phyloP scores from a whole-genome alignment of 2,329 filamentous ascomycete species.

The Albophoma yamanashiensis region DNA sequence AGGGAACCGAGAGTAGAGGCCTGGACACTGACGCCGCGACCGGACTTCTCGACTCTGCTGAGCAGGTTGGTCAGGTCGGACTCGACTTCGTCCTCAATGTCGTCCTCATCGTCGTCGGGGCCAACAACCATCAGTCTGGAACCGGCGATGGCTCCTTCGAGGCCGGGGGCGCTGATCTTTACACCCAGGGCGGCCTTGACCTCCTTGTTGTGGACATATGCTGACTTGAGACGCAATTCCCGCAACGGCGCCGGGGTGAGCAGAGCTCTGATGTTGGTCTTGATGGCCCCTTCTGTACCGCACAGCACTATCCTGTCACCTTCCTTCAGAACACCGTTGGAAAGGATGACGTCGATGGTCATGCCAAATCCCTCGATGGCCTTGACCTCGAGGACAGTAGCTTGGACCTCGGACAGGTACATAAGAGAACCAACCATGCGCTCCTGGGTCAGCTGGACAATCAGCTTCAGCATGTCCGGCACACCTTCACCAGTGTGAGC shows the following conservation, averaged over 20 bases:
- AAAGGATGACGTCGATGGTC: constrained; percentile 94
- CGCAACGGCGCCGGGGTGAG: constrained; percentile 88
- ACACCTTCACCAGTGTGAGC: constrained; percentile 99
- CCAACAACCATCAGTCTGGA: constrained; percentile 91
- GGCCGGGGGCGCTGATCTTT: constrained; percentile 93
- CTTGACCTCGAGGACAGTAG: constrained; percentile 97
- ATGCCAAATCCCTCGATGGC: constrained; percentile 98
- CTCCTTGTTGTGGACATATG: constrained; percentile 98
- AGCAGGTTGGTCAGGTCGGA: constrained; percentile 85
- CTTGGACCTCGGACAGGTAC: constrained; percentile 97
- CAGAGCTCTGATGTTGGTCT: constrained; percentile 88
- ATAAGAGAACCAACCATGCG: constrained; percentile 95
- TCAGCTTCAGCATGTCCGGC: constrained; percentile 95
- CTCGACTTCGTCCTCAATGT: constrained; percentile 94
- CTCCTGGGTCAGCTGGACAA: constrained; percentile 86
- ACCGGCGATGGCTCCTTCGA: constrained; percentile 92
- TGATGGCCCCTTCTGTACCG: constrained; percentile 91
- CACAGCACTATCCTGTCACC: constrained; percentile 92
- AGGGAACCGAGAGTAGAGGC: constrained; percentile 95
- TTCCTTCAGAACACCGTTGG: constrained; percentile 89
- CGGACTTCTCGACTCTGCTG: constrained; percentile 81
- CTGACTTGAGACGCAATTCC: constrained; percentile 88
- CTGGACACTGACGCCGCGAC: constrained; percentile 92
- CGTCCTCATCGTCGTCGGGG: constrained; percentile 91
- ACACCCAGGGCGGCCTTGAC: constrained; percentile 97